Base-by-base conservation (phyloP, 2,329 filamentous ascomycete species). In the Fusarium chlamydosporum region DNA sequence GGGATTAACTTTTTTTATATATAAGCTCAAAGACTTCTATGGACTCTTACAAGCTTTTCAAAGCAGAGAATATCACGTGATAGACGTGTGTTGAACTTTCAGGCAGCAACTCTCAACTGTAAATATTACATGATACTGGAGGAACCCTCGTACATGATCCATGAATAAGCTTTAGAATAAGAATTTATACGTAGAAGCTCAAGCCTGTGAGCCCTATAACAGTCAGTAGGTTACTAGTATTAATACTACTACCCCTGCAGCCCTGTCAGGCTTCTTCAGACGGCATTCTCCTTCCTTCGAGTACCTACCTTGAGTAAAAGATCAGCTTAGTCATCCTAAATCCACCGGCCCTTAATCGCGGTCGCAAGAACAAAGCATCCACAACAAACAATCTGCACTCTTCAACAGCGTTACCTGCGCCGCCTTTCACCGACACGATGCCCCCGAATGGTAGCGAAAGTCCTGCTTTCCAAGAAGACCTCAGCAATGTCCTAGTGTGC, bases 401-500 rank as follows among this genome's bases (percentile, higher is more conserved):
- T 45, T 27, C 42, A 31, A 45, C 27, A 45, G 42, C 42, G 42
- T 45, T 45, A 45, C 42, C 42, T 45, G 18, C 42, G 27, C 42
- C 27, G 42, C n/a, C 42, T 31, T 31, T 31, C 16, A 31, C 11
- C 42, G 26, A 37, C 70, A 86, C 86, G 82, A 77, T 86, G 65
- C 76, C 79, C 56, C 75, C 81, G 34, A 77, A 77, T 54, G 77
- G 76, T 64, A 76, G 74, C 43, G 77, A 78, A 56, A 64, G 68
- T 20, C 73, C 67, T 47, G 77, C 74, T 56, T 97, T 90, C 85
- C 88, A 89, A 75, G 91, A 97, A 79, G 96, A 98, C 72, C 86
- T 98, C 61, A 96, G 93, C 78, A 91, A 93, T 76, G 89, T 91
- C 71, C 81, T 98, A 67, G 90, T 93, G 69, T 99, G 96, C 79